Evolutionary conservation across 441 rosid species (phyloP), one percentile per base, ranked within the genome.

Genomic region (Bocquillonia castaneifolia): DNA sequence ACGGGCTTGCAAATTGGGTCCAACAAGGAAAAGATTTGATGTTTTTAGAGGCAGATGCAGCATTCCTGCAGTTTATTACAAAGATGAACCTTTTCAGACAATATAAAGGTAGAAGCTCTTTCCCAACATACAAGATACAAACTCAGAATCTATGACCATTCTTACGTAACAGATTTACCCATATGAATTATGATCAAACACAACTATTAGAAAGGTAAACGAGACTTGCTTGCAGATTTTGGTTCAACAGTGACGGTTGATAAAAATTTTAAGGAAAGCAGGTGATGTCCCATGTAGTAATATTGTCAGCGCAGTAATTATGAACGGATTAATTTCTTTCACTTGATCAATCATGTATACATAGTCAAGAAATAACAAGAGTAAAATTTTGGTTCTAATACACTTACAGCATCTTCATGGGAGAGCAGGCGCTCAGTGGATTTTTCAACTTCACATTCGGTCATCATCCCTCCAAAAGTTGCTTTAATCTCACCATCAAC

Each of bases 351-450:
- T 50, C 36, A 31, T 23, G 36, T 65, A 67, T 1, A 17, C 0
- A 57, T 18, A 32, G 13, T 40, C 47, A 34, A 39, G 1, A 60
- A 48, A 31, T 10, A 15, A 42, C 10, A 26, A 42, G 3, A 44
- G 3, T 12, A 28, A 25, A 17, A 12, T 42, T 55, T 17, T 68
- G 12, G 25, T 6, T 28, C 5, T 22, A 31, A 12, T 62, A 42
- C 15, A 80, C 93, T 61, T 84, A 93, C 97, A 62, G 97, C 83
- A 63, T 93, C 96, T 69, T 93, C 96, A 10, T 76, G 64, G 2
- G 92, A 80, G 37, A 91, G 85, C 3, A 76, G 52, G 26, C 66
- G 92, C 64, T 84, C 92, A 12, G 47, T 81, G 32, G 92, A 91
- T 0, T 87, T 70, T 74, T 82, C 92, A 10, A 83, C 71, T 67